Conservation (phyloP, 768 basidiomycete genomes). For the Psilocybe cubensis region DNA sequence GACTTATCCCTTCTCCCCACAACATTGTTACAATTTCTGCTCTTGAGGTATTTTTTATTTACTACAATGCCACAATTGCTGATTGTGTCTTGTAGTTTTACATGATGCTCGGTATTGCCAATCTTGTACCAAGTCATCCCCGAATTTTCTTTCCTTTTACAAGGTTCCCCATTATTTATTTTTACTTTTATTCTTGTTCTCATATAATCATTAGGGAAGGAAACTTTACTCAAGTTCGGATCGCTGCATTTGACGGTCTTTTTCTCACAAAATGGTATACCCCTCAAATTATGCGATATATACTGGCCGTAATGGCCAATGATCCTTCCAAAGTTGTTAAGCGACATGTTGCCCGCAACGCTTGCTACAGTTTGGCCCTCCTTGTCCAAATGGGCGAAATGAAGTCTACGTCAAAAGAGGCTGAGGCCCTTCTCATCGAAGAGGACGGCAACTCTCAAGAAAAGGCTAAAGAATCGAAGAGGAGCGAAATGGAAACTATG, state of each 20-base stretch:
- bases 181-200: conserved; percentile 7
- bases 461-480: conserved; percentile 75
- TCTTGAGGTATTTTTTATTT: conserved; percentile 66
- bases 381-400: conserved; percentile 91
- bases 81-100: conserved; percentile 85
- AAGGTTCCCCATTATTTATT: conserved; percentile 53
- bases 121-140: conserved; percentile 77
- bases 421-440: conserved; percentile 80
- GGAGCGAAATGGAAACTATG: conserved; percentile 82
- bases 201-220: conserved; percentile 69
- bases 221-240: conserved; percentile 89
- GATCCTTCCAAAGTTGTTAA: conserved; percentile 85
- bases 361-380: conserved; percentile 86
- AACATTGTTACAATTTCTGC: conserved; percentile 92
- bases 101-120: conserved; percentile 74
- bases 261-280: conserved; percentile 90
- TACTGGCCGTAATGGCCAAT: conserved; percentile 83
- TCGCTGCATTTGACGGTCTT: conserved; percentile 93
- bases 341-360: conserved; percentile 84
- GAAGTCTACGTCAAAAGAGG: conserved; percentile 72
- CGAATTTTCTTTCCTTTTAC: conserved; percentile 87
- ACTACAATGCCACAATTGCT: background rate
- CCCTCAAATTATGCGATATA: conserved; percentile 82
- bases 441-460: conserved; percentile 80
- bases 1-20: conserved; percentile 91